phyloP scores from a whole-genome alignment of 31 red algal species.

The Asparagopsis taxiformis region DNA sequence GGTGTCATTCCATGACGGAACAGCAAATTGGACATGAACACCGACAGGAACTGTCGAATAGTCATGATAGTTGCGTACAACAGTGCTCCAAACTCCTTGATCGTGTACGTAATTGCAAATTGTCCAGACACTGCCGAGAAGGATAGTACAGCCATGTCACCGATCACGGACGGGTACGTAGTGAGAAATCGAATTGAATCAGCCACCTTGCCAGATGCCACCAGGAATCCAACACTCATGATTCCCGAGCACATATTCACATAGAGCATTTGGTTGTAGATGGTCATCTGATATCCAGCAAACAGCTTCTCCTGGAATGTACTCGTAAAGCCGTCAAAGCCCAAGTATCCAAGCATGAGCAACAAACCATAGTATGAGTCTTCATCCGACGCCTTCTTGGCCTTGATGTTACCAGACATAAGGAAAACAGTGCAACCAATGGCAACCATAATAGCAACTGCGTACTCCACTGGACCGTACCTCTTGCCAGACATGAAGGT shows the following conservation, averaged over 20 bases:
- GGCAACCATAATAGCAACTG: slow-evolving; percentile 76
- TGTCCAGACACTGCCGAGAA: slow-evolving; percentile 78
- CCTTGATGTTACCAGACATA: slow-evolving; percentile 75
- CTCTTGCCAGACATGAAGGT: slow-evolving; percentile 78
- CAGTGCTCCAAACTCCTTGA: slow-evolving; percentile 87
- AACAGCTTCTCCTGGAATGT: slow-evolving; percentile 97
- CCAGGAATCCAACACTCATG: slow-evolving; percentile 55
- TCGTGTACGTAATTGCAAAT: slow-evolving; percentile 89
- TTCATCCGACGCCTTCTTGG: slow-evolving; percentile 58
- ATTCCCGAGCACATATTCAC: slow-evolving; percentile 75
- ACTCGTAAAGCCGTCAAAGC: slow-evolving; percentile 91
- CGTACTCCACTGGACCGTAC: slow-evolving; percentile 74
- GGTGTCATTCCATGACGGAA: slow-evolving; percentile 69
- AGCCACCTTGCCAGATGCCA: slow-evolving; percentile 45
- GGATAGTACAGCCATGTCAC: slow-evolving; percentile 57
- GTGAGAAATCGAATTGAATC: slow-evolving; percentile 50
- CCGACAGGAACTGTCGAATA: slow-evolving; percentile 86
- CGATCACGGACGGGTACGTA: slow-evolving; percentile 58
- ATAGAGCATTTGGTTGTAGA: slow-evolving; percentile 93
- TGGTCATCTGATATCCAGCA: slow-evolving; percentile 73
- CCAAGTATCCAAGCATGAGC: slow-evolving; percentile 91
- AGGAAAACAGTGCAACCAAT: slow-evolving; percentile 83
- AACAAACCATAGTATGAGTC: slow-evolving; percentile 71
- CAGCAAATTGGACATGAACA: slow-evolving; percentile 85
- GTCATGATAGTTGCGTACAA: slow-evolving; percentile 93